phyloP scores from a whole-genome alignment of 139 green algal species.

The Astrephomene gubernaculifera region DNA sequence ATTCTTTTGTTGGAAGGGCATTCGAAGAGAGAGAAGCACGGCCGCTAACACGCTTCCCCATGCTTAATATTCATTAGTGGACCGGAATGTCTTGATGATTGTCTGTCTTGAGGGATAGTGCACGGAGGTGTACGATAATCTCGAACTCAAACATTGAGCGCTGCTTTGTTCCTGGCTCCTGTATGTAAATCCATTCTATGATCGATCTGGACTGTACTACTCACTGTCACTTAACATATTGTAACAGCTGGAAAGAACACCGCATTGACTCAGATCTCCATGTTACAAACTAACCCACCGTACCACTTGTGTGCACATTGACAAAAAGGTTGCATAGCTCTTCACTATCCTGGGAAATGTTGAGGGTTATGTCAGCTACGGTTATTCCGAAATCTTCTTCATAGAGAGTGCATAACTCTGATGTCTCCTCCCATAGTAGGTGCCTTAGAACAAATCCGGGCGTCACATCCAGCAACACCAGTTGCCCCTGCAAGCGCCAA shows the following conservation, averaged over 20 bases:
- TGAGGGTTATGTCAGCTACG: constrained; percentile 7
- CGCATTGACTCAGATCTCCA: too few relatives aligned
- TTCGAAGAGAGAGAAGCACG: constrained; percentile 30
- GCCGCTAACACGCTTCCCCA: neutral
- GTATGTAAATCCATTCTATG: constrained; percentile 6
- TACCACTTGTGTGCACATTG: too few relatives aligned
- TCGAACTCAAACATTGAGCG: constrained; percentile 13
- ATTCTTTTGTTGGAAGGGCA: constrained; percentile 41
- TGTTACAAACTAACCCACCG: too few relatives aligned
- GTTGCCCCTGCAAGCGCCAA: constrained; percentile 28
- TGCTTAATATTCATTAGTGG: constrained; percentile 29
- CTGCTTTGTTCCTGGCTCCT: constrained; percentile 19
- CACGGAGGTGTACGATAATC: neutral
- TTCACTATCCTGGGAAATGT: too few relatives aligned
- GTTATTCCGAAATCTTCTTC: constrained; percentile 26
- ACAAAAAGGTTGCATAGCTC: too few relatives aligned
- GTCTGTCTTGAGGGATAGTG: neutral
- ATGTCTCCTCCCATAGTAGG: constrained; percentile 49
- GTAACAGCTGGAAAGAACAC: neutral
- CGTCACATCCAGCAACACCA: constrained; percentile 50
- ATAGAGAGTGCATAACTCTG: constrained; percentile 2
- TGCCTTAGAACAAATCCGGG: constrained; percentile 1
- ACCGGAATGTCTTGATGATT: constrained; percentile 7
- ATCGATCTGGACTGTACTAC: neutral
- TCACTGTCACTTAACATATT: too few relatives aligned